Conservation (phyloP, 257 asterid genomes). For the Coffea eugenioides region DNA sequence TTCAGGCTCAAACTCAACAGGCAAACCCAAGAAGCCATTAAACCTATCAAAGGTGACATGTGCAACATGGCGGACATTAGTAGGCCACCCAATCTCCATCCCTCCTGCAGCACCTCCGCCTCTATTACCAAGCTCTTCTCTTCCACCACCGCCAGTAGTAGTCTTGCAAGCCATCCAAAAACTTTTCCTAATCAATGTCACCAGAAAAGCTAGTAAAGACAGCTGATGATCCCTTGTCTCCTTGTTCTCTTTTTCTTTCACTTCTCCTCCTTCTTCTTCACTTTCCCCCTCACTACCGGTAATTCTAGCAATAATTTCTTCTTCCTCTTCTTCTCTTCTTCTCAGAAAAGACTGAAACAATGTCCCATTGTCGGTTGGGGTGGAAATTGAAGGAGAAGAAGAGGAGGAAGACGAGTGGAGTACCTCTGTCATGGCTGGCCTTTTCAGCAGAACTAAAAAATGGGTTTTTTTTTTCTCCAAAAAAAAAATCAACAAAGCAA, state of each 20-base stretch:
- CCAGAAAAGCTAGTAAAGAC: slow-evolving; percentile 76
- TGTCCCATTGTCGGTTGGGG: slow-evolving; percentile 70
- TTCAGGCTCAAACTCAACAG: slow-evolving; percentile 98
- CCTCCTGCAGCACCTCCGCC: slow-evolving; percentile 31
- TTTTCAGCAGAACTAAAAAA: slow-evolving; percentile 14
- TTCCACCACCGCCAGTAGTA: slow-evolving; percentile 25
- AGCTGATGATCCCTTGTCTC: slow-evolving; percentile 65
- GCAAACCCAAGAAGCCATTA: slow-evolving; percentile 96
- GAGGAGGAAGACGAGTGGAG: slow-evolving; percentile 87
- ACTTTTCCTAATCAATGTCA: slow-evolving; percentile 81
- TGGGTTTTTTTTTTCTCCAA: neutral
- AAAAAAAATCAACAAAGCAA: neutral
- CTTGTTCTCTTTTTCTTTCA: slow-evolving; percentile 53
- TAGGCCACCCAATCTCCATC: slow-evolving; percentile 98
- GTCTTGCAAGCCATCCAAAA: slow-evolving; percentile 77
- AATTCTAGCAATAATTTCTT: slow-evolving; percentile 17
- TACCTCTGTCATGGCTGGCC: slow-evolving; percentile 83
- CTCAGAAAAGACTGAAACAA: slow-evolving; percentile 49
- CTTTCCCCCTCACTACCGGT: slow-evolving; percentile 20
- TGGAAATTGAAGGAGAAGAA: slow-evolving; percentile 71
- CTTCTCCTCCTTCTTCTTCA: slow-evolving; percentile 44
- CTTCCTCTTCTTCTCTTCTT: slow-evolving; percentile 27
- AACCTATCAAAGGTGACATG: slow-evolving; percentile 98
- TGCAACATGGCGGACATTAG: slow-evolving; percentile 89
- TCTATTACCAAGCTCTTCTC: slow-evolving; percentile 39